Percentiles rank a stretch among this genome's conserved stretches.
Conservation (phyloP, 331 rosid species). For the Ulmus americana region DNA sequence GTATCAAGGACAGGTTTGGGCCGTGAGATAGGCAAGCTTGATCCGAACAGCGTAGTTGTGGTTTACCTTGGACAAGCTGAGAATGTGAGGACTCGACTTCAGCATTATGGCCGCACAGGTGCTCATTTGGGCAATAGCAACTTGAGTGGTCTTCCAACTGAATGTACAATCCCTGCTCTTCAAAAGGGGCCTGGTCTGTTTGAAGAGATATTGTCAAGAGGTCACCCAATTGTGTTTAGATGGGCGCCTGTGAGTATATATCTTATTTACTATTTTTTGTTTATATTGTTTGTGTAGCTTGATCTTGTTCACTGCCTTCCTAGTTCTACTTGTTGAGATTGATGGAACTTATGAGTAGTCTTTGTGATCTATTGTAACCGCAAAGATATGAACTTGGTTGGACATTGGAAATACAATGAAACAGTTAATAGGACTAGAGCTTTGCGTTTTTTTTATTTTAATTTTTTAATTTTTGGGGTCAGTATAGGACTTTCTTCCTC, state of each 20-base stretch:
- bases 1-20: constrained; percentile 32
- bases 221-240: constrained; percentile 63
- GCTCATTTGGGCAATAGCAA: constrained; percentile 52
- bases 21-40: constrained; percentile 45
- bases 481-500: too few species aligned
- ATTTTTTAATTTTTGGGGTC: too few species aligned
- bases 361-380: too few species aligned
- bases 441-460: too few species aligned
- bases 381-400: too few species aligned
- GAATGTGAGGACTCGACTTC: constrained; percentile 62
- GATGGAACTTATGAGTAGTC: not conserved
- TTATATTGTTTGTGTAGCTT: not conserved
- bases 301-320: too few species aligned
- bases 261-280: not conserved
- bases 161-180: constrained; percentile 16
- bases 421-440: too few species aligned
- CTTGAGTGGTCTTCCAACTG: not conserved
- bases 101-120: constrained; percentile 65
- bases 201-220: constrained; percentile 47
- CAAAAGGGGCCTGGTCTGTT: constrained; percentile 51
- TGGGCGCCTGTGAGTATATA: constrained; percentile 75
- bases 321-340: not conserved
- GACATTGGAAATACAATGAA: too few species aligned
- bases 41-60: constrained; percentile 36
- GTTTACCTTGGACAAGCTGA: constrained; percentile 78